phyloP scores from a whole-genome alignment of 2,329 filamentous ascomycete genomes.

The Xylaria polymorpha region DNA sequence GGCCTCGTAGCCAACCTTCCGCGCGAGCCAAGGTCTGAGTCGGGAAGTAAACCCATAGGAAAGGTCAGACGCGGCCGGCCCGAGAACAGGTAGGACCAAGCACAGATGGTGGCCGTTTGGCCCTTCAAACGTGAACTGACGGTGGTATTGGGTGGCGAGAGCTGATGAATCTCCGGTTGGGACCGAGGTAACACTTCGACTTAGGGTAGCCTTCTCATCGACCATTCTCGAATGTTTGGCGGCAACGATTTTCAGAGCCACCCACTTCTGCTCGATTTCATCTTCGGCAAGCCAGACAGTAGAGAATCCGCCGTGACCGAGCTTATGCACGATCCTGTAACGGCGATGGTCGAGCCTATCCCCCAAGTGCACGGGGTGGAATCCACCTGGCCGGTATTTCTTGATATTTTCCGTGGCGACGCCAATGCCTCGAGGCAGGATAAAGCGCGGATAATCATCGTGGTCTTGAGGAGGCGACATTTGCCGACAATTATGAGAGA shows the following conservation, averaged over 20 bases:
- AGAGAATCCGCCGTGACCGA: slow-evolving; percentile 35
- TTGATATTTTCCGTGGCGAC: background rate
- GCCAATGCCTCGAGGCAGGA: no score
- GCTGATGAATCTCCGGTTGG: no score
- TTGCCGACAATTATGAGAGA: no score
- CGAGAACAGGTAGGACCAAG: slow-evolving; percentile 33
- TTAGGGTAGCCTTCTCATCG: slow-evolving; percentile 21
- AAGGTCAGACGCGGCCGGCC: slow-evolving; percentile 17
- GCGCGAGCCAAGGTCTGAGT: no score
- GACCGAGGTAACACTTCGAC: slow-evolving; percentile 25
- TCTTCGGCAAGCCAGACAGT: slow-evolving; percentile 42
- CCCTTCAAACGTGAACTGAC: slow-evolving; percentile 37
- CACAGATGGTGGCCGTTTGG: slow-evolving; percentile 41
- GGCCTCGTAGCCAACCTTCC: no score
- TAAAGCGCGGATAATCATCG: no score
- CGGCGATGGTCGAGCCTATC: slow-evolving; percentile 30
- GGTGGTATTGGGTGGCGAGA: no score
- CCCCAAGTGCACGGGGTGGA: slow-evolving; percentile 36
- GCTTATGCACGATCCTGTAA: slow-evolving; percentile 39
- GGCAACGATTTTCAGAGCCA: slow-evolving; percentile 38
- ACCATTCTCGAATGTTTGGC: slow-evolving; percentile 23
- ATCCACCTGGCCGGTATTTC: slow-evolving; percentile 23
- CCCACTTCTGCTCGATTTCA: slow-evolving; percentile 26
- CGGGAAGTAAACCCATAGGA: no score
- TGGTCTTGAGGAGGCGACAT: no score